These are phyloP conservation scores for Alternaria gaisen DNA, from an alignment of 2,329 filamentous ascomycete genomes.

Conservation along the genomic window DNA sequence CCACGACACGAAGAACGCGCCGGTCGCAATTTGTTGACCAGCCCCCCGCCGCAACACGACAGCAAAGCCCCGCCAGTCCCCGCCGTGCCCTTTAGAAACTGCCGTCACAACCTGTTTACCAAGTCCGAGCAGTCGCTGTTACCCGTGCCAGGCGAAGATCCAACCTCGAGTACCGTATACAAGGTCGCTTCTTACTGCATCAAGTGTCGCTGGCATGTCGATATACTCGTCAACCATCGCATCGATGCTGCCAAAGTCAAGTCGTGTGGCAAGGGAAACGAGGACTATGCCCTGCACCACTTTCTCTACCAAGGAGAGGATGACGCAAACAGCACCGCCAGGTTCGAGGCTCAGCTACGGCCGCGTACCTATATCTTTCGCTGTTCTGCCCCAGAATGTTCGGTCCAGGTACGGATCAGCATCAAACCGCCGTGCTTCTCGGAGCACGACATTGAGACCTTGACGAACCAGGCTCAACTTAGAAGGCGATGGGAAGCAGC, in stretches of 20 bases:
- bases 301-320: slow-evolving; percentile 52
- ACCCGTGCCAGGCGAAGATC: slow-evolving; percentile 53
- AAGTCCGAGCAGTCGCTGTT: slow-evolving; percentile 65
- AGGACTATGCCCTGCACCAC: slow-evolving; percentile 68
- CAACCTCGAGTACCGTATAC: slow-evolving; percentile 56
- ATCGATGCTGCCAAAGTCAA: slow-evolving; percentile 46
- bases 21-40: slow-evolving; percentile 65
- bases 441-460: slow-evolving; percentile 57
- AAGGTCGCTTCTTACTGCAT: slow-evolving; percentile 69
- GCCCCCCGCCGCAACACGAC: slow-evolving; percentile 64
- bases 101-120: slow-evolving; percentile 66
- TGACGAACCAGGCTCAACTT: slow-evolving; percentile 64
- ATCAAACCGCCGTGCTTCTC: slow-evolving; percentile 63
- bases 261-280: slow-evolving; percentile 56
- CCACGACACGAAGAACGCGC: slow-evolving; percentile 56
- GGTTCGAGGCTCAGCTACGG: slow-evolving; percentile 28
- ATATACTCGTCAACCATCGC: slow-evolving; percentile 64
- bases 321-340: slow-evolving; percentile 10
- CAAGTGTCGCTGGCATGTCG: slow-evolving; percentile 69
- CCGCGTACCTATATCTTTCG: slow-evolving; percentile 56
- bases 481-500: slow-evolving; percentile 63
- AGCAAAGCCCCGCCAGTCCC: slow-evolving; percentile 44
- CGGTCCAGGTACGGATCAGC: slow-evolving; percentile 61
- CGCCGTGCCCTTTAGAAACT: slow-evolving; percentile 56
- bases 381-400: slow-evolving; percentile 68